Conservation (phyloP, 768 basidiomycete species). For the Trametes gibbosa region DNA sequence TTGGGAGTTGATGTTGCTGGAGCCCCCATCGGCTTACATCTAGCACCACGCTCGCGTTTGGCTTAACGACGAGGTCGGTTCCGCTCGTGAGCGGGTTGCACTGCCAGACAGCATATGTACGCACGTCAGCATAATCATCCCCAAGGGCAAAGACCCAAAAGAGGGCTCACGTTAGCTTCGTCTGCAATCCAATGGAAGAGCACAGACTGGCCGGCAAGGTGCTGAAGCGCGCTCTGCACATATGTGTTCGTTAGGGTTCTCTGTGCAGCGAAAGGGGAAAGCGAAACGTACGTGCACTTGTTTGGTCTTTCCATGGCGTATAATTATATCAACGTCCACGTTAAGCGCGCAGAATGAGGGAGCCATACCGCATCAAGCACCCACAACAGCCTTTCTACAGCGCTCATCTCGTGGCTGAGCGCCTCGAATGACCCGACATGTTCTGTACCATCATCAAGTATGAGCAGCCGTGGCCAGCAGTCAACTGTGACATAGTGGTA, state of each 20-base stretch:
- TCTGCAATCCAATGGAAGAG: not conserved
- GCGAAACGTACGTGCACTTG: not conserved
- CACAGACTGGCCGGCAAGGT: not conserved
- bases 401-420: not conserved
- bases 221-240: not conserved
- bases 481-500: not conserved
- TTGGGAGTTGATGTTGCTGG: not conserved
- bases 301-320: not conserved
- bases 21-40: not conserved
- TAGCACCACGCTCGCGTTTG: not conserved
- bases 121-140: not conserved
- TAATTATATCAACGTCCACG: too few species aligned
- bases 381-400: constrained; percentile 1
- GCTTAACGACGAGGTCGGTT: constrained; percentile 1
- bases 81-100: not conserved
- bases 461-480: not conserved
- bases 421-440: constrained; percentile 3
- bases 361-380: not conserved
- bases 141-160: not conserved
- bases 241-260: too few species aligned
- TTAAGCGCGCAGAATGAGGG: too few species aligned
- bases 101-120: not conserved
- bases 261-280: too few species aligned
- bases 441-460: not conserved
- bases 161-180: not conserved